Percentiles rank a stretch among this genome's conserved stretches.
Conservation (phyloP, 2,329 filamentous ascomycete species). For the Cladosporium sphaerospermum region DNA sequence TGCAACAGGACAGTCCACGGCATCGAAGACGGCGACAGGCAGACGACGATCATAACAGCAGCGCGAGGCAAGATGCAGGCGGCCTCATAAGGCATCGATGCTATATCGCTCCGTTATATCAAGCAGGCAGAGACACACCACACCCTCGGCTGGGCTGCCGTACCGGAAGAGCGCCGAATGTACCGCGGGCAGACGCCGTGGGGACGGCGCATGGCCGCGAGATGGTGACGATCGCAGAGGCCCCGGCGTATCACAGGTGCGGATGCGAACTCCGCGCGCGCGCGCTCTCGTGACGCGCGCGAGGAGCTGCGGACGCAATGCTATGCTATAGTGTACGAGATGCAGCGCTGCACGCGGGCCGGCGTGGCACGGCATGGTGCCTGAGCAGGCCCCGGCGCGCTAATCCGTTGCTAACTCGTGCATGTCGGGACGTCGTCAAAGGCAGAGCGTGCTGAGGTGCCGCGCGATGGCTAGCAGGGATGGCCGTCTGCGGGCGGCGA, state of each 20-base stretch:
- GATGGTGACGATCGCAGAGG: background rate
- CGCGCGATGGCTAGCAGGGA: constrained; percentile 6
- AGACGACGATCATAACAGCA: background rate
- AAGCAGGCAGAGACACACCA: too few relatives aligned
- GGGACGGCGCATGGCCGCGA: background rate
- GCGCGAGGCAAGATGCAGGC: too few relatives aligned
- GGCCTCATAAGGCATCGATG: too few relatives aligned
- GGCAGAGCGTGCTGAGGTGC: background rate
- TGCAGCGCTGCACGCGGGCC: background rate
- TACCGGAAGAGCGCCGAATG: too few relatives aligned
- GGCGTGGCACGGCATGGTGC: background rate
- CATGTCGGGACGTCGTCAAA: constrained; percentile 5
- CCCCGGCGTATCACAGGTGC: background rate
- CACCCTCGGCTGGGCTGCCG: too few relatives aligned
- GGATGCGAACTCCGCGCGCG: too few relatives aligned
- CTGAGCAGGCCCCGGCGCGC: constrained; percentile 3
- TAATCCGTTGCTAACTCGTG: background rate
- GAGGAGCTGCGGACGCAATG: too few relatives aligned
- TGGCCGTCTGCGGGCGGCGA: background rate
- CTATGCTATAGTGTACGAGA: background rate
- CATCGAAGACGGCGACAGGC: too few relatives aligned
- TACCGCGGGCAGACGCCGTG: background rate
- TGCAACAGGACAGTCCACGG: too few relatives aligned
- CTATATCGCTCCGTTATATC: too few relatives aligned
- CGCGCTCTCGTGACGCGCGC: too few relatives aligned